These are phyloP conservation scores for Tetratostichococcus sp. DNA, from an alignment of 139 green algal species.

Conservation along the genomic window DNA sequence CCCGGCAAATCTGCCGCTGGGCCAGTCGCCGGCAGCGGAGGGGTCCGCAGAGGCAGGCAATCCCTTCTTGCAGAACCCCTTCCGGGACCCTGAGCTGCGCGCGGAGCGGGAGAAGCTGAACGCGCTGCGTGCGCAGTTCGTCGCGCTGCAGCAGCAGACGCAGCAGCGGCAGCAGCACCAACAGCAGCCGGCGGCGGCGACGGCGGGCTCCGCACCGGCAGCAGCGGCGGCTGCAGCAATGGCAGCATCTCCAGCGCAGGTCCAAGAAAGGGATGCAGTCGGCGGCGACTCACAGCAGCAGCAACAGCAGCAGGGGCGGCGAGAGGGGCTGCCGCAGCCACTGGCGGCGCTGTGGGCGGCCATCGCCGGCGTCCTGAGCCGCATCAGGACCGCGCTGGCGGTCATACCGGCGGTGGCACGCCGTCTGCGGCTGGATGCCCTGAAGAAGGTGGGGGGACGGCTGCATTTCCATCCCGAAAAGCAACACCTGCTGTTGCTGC, in stretches of 20 bases:
- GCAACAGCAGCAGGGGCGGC: not conserved
- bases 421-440: constrained; percentile 23
- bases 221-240: too few relatives aligned
- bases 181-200: too few relatives aligned
- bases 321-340: not conserved
- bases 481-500: too few relatives aligned
- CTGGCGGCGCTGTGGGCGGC: not conserved
- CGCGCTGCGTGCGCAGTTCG: not conserved
- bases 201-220: too few relatives aligned
- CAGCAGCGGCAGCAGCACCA: not conserved
- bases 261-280: too few relatives aligned
- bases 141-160: not conserved
- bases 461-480: too few relatives aligned
- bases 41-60: not conserved
- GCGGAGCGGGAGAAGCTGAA: not conserved
- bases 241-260: not conserved
- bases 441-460: not conserved
- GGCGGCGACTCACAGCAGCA: too few relatives aligned
- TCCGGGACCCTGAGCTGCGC: not conserved
- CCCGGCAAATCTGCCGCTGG: not conserved
- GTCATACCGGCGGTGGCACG: not conserved
- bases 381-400: not conserved
- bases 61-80: not conserved
- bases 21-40: not conserved
- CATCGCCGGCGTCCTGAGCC: not conserved